These are phyloP conservation scores for Solanum aculeatissimum DNA, from an alignment of 305 asterid genomes.

Conservation along the genomic window DNA sequence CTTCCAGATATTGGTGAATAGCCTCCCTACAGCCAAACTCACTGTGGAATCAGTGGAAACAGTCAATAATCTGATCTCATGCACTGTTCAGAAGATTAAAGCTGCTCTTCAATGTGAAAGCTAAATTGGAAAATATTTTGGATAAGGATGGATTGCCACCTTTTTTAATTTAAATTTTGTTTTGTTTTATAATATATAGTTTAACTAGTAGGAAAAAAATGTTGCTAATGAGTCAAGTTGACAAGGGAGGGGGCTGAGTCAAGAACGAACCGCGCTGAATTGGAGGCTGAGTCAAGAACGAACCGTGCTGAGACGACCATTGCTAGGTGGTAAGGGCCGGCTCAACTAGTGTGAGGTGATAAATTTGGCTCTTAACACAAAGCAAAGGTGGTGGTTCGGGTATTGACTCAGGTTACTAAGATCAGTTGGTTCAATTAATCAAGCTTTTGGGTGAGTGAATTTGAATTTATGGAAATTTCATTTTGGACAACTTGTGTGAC, in stretches of 20 bases:
- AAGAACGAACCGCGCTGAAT: not conserved
- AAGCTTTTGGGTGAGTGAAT: not conserved
- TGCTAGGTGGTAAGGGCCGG: slow-evolving; percentile 19
- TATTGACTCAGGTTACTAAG: slow-evolving; percentile 67
- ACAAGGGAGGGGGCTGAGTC: not conserved
- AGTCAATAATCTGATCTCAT: slow-evolving; percentile 73
- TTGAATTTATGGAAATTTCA: not conserved
- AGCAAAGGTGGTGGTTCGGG: slow-evolving; percentile 90
- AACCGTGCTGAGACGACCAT: slow-evolving; percentile 44
- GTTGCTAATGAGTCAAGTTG: not conserved
- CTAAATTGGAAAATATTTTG: slow-evolving; percentile 6
- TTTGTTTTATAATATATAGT: not conserved
- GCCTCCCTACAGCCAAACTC: slow-evolving; percentile 78
- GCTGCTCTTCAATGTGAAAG: slow-evolving; percentile 68
- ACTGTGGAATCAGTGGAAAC: slow-evolving; percentile 95
- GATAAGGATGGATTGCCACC: not conserved
- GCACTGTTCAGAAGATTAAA: slow-evolving; percentile 93
- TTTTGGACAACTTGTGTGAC: not conserved
- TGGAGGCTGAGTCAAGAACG: slow-evolving; percentile 90
- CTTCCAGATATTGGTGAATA: slow-evolving; percentile 79
- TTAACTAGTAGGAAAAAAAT: not conserved
- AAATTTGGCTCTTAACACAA: slow-evolving; percentile 1
- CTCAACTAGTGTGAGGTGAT: not conserved
- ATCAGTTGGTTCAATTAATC: slow-evolving; percentile 16
- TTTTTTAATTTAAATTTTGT: not conserved